Conservation (phyloP, 257 asterid species). For the Solanum acaule region DNA sequence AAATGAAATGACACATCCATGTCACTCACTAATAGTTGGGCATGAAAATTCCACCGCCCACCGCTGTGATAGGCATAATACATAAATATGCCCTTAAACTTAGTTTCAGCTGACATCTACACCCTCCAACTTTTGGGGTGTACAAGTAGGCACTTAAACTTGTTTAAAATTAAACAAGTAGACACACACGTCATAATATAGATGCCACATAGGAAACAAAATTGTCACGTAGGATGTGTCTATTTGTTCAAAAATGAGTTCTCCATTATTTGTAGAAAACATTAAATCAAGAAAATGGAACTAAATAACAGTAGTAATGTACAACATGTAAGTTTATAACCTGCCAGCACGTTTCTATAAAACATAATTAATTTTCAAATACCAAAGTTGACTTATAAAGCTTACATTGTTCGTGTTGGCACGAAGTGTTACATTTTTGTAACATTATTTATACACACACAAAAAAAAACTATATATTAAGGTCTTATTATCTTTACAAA, state of each 20-base stretch:
- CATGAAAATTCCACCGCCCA: not conserved
- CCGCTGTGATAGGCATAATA: not conserved
- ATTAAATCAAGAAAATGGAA: not conserved
- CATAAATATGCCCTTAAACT: not conserved
- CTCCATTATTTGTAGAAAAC: not conserved
- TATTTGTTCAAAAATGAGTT: not conserved
- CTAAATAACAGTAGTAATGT: not conserved
- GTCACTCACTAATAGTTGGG: not conserved
- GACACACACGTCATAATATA: not conserved
- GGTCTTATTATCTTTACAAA: not conserved
- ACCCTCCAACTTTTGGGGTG: too few relatives aligned
- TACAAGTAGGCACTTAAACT: too few relatives aligned
- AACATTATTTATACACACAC: not conserved
- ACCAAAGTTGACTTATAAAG: not conserved
- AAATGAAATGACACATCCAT: not conserved
- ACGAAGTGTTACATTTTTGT: constrained; percentile 9
- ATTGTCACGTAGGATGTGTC: too few relatives aligned
- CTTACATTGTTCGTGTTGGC: constrained; percentile 16
- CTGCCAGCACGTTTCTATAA: constrained; percentile 3
- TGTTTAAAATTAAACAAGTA: too few relatives aligned
- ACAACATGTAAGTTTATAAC: not conserved
- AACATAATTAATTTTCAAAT: not conserved
- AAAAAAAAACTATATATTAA: constrained; percentile 15
- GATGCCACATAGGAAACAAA: not conserved
- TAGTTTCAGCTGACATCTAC: not conserved